Evolutionary conservation across 2,329 filamentous ascomycete species (phyloP).

Genomic region (Sporothrix globosa): DNA sequence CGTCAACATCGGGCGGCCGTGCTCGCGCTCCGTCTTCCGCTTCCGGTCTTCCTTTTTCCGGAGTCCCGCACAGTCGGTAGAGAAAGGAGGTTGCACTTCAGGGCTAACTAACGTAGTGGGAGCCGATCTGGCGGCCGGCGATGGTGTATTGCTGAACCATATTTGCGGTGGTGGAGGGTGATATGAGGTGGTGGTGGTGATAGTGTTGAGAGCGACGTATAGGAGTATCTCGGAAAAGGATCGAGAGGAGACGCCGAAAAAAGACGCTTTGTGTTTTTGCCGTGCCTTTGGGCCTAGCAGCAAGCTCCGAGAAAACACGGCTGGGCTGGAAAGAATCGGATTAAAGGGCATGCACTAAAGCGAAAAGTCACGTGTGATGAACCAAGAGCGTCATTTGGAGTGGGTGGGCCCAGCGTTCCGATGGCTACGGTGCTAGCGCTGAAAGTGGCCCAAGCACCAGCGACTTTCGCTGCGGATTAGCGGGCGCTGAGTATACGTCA

Average conservation of each 20-base stretch:
- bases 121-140: constrained; percentile 62
- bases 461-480: constrained; percentile 11
- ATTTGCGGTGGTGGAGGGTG: constrained; percentile 35
- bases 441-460: not conserved
- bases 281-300: constrained; percentile 21
- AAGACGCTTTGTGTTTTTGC: constrained; percentile 32
- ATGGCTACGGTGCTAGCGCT: constrained; percentile 14
- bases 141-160: constrained; percentile 59
- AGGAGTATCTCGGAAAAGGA: constrained; percentile 18
- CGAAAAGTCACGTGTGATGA: not conserved
- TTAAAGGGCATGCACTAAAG: constrained; percentile 28
- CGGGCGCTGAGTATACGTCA: constrained; percentile 21
- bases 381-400: not conserved
- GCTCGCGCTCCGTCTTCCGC: constrained; percentile 3
- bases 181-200: constrained; percentile 15
- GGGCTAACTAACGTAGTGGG: constrained; percentile 59
- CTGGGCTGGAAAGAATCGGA: constrained; percentile 17
- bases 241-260: constrained; percentile 23
- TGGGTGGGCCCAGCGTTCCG: not conserved
- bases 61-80: not conserved
- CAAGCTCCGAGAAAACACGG: constrained; percentile 26
- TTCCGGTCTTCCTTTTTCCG: not conserved
- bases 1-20: not conserved
- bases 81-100: not conserved
- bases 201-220: not conserved